These are phyloP conservation scores for Fraxinus anomala DNA, from an alignment of 257 asterid genomes.

Conservation along the genomic window DNA sequence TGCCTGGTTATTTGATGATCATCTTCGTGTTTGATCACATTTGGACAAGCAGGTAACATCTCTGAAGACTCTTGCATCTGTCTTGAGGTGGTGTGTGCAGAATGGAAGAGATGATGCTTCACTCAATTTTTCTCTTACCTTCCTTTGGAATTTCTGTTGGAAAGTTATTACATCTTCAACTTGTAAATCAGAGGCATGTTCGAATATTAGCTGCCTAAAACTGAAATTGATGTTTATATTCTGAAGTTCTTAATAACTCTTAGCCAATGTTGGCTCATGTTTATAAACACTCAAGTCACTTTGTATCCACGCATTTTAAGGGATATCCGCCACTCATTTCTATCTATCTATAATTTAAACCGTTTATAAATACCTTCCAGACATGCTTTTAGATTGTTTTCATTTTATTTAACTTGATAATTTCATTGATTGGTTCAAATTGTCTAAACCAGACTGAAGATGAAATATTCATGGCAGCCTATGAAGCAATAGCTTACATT, in stretches of 20 bases:
- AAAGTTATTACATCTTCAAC: slow-evolving; percentile 54
- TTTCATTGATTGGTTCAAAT: slow-evolving; percentile 20
- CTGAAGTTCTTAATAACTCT: slow-evolving; percentile 18
- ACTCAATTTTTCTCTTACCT: slow-evolving; percentile 48
- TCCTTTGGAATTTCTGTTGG: slow-evolving; percentile 84
- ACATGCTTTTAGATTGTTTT: neutral
- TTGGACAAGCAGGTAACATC: slow-evolving; percentile 56
- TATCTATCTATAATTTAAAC: too few species aligned
- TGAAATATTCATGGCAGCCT: slow-evolving; percentile 73
- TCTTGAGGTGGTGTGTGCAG: slow-evolving; percentile 63
- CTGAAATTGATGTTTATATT: slow-evolving; percentile 21
- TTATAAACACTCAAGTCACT: too few species aligned
- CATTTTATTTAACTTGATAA: slow-evolving; percentile 15
- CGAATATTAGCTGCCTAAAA: slow-evolving; percentile 21
- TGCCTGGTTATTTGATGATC: slow-evolving; percentile 15
- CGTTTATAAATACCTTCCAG: too few species aligned
- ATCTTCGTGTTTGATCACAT: slow-evolving; percentile 12
- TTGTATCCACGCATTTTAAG: too few species aligned
- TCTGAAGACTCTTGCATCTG: slow-evolving; percentile 64
- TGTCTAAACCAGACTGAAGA: slow-evolving; percentile 61
- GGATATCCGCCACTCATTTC: too few species aligned
- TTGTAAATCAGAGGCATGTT: slow-evolving; percentile 67
- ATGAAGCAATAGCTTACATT: slow-evolving; percentile 72
- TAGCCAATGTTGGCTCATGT: neutral
- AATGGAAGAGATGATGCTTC: slow-evolving; percentile 40